A percentile compares a stretch with the other conserved stretches of the same genome.
phyloP scores from a whole-genome alignment of 2,329 filamentous ascomycete species.

The Colletotrichum karsti region DNA sequence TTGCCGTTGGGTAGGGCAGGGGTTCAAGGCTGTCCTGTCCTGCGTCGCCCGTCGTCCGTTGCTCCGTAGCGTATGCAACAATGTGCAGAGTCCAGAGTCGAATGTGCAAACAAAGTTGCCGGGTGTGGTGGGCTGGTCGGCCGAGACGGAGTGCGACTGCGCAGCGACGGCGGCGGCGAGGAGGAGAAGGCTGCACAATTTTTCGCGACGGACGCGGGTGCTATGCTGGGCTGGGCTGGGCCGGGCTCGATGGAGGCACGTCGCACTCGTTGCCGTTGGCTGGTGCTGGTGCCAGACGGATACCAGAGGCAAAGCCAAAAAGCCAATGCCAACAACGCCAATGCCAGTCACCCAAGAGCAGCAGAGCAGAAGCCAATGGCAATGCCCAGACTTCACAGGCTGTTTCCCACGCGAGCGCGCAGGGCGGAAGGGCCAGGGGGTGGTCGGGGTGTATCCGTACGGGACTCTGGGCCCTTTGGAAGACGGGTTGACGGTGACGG shows the following conservation, averaged over 20 bases:
- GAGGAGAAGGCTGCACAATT: conserved; percentile 1
- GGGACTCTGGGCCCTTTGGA: background rate
- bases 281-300: background rate
- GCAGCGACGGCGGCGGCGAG: too few relatives aligned
- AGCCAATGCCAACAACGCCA: background rate
- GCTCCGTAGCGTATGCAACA: background rate
- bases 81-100: conserved; percentile 18
- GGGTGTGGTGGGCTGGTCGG: conserved; percentile 18
- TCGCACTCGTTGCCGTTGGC: conserved; percentile 9
- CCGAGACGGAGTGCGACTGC: conserved; percentile 16
- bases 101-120: background rate
- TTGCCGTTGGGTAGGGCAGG: background rate
- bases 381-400: conserved; percentile 2
- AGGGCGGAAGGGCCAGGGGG: conserved; percentile 24
- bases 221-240: too few relatives aligned
- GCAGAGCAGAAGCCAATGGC: background rate
- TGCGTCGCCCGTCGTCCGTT: background rate
- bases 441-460: conserved; percentile 11
- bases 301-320: too few relatives aligned
- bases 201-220: conserved; percentile 7
- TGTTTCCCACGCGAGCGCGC: conserved; percentile 27
- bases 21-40: too few relatives aligned
- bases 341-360: background rate
- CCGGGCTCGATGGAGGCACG: conserved; percentile 11
- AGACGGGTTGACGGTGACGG: background rate